These are phyloP conservation scores for Hypoxylon sp. DNA, from an alignment of 2,329 filamentous ascomycete species.

Conservation along the genomic window DNA sequence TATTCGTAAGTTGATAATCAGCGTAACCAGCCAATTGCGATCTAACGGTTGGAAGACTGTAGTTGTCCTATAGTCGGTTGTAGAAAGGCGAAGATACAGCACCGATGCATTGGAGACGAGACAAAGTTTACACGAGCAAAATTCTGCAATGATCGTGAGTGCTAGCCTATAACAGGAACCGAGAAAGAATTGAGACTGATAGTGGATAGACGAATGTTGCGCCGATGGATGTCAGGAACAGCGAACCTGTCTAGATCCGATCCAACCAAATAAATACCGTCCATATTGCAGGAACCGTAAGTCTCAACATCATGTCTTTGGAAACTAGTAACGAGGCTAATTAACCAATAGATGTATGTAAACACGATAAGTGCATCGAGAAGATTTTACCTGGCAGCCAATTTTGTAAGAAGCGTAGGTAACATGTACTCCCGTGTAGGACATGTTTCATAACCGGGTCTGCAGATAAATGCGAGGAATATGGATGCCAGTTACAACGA, in stretches of 20 bases:
- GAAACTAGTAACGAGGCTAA: neutral
- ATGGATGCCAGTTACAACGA: neutral
- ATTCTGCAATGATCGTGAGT: slow-evolving; percentile 19
- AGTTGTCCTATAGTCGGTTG: slow-evolving; percentile 10
- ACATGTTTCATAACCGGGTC: neutral
- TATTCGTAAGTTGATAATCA: slow-evolving; percentile 4
- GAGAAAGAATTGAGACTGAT: neutral
- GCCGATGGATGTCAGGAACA: neutral
- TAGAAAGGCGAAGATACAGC: slow-evolving; percentile 8
- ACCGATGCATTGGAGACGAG: neutral
- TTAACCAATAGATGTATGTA: slow-evolving; percentile 5
- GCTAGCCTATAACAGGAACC: no score
- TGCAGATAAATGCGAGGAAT: neutral
- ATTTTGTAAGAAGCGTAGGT: slow-evolving; percentile 14
- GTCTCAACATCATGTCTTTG: neutral
- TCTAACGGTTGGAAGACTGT: slow-evolving; percentile 14
- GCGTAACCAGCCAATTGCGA: neutral
- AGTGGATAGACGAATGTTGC: slow-evolving; percentile 13
- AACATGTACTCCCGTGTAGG: neutral
- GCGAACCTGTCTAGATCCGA: neutral
- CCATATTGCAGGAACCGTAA: slow-evolving; percentile 19
- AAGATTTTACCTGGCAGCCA: neutral
- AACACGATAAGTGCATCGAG: neutral
- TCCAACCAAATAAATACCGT: neutral
- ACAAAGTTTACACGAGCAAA: slow-evolving; percentile 13